These are phyloP conservation scores for Eimeria sp. DNA, from an alignment of 169 alveolate genomes.

Conservation along the genomic window DNA sequence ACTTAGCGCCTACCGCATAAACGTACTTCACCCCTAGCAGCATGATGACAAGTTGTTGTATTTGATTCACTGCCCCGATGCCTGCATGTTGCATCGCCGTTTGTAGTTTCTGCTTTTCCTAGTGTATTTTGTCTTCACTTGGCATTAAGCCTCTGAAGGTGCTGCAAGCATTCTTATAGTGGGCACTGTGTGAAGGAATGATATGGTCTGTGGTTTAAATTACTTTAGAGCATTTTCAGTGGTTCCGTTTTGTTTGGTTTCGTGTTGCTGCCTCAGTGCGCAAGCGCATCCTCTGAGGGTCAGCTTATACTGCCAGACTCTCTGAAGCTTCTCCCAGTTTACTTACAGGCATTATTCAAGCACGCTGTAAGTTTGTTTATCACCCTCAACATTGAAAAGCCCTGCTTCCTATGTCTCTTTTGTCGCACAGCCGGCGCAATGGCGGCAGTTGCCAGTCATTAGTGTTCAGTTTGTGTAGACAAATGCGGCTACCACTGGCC, in stretches of 20 bases:
- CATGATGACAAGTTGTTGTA: not conserved
- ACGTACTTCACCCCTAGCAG: not conserved
- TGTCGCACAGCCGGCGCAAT: not conserved
- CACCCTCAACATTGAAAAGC: not conserved
- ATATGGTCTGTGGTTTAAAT: not conserved
- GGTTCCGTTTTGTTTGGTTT: not conserved
- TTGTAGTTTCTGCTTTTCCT: not conserved
- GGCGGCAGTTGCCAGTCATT: not conserved
- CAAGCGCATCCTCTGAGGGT: conserved; percentile 90
- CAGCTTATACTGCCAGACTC: conserved; percentile 93
- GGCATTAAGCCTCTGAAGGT: not conserved
- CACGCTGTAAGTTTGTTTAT: conserved; percentile 80
- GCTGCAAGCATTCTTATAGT: not conserved
- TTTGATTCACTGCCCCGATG: not conserved
- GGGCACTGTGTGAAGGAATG: not conserved
- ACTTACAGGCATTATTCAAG: conserved; percentile 88
- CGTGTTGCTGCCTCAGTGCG: conserved; percentile 81
- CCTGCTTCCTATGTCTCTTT: not conserved
- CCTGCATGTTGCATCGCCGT: not conserved
- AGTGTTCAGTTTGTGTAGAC: not conserved
- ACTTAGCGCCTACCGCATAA: conserved; percentile 70
- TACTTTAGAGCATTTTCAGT: not conserved
- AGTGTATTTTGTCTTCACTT: not conserved
- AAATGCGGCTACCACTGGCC: not conserved
- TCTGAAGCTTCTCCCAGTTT: conserved; percentile 89